phyloP scores from a whole-genome alignment of 1,284 basidiomycete genomes.

The Ustilago lituana region DNA sequence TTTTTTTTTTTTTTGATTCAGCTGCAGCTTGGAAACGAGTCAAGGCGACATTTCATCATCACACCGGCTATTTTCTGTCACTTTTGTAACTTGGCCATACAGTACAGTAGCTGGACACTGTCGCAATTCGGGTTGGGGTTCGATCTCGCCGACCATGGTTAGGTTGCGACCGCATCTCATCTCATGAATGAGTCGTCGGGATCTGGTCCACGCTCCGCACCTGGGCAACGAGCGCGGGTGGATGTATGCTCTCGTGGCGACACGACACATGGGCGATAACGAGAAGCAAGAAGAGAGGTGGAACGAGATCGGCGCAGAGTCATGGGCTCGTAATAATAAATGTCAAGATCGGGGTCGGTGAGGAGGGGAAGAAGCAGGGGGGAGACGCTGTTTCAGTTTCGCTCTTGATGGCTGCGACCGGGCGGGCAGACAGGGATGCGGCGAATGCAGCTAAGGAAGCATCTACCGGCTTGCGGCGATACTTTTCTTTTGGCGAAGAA shows the following conservation, averaged over 20 bases:
- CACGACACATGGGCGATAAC: conserved; percentile 60
- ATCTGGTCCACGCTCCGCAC: not conserved
- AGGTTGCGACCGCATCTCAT: not conserved
- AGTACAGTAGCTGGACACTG: too few species aligned
- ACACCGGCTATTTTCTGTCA: conserved; percentile 19
- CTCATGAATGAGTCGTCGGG: conserved; percentile 18
- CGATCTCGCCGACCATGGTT: too few species aligned
- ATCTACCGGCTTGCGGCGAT: conserved; percentile 7
- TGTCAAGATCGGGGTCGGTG: not conserved
- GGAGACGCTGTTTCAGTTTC: conserved; percentile 16
- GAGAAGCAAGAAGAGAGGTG: conserved; percentile 54
- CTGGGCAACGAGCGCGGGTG: too few species aligned
- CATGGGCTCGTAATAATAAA: conserved; percentile 14
- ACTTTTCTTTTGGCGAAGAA: conserved; percentile 8
- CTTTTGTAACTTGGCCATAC: too few species aligned
- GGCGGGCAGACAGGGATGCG: too few species aligned
- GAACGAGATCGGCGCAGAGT: conserved; percentile 37
- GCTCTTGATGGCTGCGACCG: conserved; percentile 28
- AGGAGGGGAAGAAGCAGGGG: too few species aligned
- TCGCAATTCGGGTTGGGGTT: too few species aligned
- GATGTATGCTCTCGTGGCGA: conserved; percentile 62
- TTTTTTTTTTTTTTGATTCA: too few species aligned
- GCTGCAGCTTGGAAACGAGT: too few species aligned
- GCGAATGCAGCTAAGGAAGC: too few species aligned
- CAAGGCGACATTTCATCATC: conserved; percentile 9